Conservation (phyloP, 257 asterid genomes). For the Solanum sejunctum region DNA sequence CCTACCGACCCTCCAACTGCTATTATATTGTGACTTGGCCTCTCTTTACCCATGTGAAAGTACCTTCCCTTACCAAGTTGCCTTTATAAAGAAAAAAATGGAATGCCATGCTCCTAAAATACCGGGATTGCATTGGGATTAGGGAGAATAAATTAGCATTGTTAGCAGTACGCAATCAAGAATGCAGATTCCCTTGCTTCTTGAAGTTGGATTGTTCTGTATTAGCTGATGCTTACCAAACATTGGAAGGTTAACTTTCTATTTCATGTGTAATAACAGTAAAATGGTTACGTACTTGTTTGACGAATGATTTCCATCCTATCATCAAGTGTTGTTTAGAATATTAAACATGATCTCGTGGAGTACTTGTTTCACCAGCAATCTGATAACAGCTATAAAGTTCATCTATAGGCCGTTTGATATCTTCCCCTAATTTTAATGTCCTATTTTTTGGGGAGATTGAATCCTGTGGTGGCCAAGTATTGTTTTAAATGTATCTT, state of each 20-base stretch:
- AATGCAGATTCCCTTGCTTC: neutral
- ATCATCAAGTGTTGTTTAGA: neutral
- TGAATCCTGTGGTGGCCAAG: conserved; percentile 81
- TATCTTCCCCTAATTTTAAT: neutral
- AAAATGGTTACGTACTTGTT: neutral
- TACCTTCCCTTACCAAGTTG: neutral
- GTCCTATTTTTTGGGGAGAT: conserved; percentile 30
- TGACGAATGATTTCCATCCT: neutral
- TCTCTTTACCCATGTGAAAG: neutral
- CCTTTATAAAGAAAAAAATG: neutral
- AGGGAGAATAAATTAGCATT: neutral
- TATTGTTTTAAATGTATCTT: neutral
- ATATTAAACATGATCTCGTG: neutral
- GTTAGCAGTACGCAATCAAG: neutral
- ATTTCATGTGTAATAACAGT: neutral
- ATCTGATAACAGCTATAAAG: neutral
- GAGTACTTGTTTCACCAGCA: neutral
- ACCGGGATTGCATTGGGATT: neutral
- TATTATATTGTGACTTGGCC: neutral
- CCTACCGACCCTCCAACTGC: neutral
- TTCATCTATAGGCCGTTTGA: neutral
- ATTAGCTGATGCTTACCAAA: neutral
- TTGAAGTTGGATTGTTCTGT: neutral
- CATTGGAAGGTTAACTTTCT: neutral
- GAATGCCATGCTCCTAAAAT: neutral